Conservation (phyloP, 73 alveolate species). For the Uronychia binucleata region DNA sequence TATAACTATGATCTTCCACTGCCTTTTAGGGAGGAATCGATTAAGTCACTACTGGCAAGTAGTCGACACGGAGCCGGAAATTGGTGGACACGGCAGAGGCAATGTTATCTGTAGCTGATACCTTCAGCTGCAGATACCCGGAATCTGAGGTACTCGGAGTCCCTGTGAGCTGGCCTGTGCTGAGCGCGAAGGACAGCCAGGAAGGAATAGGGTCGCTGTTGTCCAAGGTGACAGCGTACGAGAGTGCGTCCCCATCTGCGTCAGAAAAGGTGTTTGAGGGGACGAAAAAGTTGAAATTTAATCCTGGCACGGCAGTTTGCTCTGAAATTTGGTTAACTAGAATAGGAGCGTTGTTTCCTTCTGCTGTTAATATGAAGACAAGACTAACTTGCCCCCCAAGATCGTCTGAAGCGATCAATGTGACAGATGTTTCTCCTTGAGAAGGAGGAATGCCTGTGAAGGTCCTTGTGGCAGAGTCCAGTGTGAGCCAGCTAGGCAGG, state of each 20-base stretch:
- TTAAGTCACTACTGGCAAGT: not conserved
- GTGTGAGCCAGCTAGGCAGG: not conserved
- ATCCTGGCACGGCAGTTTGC: not conserved
- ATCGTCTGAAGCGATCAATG: not conserved
- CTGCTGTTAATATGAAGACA: not conserved
- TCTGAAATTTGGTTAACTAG: not conserved
- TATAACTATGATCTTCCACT: not conserved
- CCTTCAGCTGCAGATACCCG: not conserved
- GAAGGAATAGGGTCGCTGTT: not conserved
- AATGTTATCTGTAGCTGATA: not conserved
- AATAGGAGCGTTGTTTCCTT: not conserved
- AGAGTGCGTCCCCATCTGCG: not conserved
- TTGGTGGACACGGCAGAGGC: not conserved
- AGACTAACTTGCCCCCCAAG: not conserved
- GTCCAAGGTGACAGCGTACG: not conserved
- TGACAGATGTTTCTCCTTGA: not conserved
- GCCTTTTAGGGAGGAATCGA: not conserved
- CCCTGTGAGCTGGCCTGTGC: not conserved
- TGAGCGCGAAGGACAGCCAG: not conserved
- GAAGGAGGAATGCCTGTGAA: not conserved
- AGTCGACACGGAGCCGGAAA: not conserved
- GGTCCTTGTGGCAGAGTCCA: not conserved
- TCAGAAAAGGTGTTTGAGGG: not conserved
- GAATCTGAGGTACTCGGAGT: not conserved
- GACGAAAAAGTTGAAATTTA: not conserved